These are phyloP conservation scores for Claviceps digitariae DNA, from an alignment of 2,329 filamentous ascomycete genomes.

Conservation along the genomic window DNA sequence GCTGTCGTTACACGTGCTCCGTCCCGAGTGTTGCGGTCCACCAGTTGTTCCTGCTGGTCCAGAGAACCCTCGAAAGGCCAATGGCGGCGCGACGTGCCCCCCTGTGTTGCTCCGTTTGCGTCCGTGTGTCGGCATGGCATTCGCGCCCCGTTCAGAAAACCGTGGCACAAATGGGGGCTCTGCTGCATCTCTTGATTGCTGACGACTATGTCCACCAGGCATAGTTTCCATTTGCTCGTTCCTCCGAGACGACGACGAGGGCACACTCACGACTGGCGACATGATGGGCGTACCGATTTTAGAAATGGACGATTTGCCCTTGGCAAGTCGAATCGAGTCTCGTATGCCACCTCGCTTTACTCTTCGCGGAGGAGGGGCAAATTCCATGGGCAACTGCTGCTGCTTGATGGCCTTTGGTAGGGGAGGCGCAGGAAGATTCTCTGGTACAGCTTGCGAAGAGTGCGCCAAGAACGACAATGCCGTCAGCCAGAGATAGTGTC, in stretches of 20 bases:
- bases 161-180: conserved; percentile 61
- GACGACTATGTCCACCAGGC: conserved; percentile 27
- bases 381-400: conserved; percentile 31
- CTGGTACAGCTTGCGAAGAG: conserved; percentile 67
- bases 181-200: conserved; percentile 45
- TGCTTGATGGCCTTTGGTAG: conserved; percentile 24
- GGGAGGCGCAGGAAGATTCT: conserved; percentile 46
- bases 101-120: conserved; percentile 86
- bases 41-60: conserved; percentile 27
- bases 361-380: conserved; percentile 35
- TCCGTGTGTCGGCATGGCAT: conserved; percentile 41
- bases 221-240: conserved; percentile 21
- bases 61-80: conserved; percentile 70
- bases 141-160: conserved; percentile 44
- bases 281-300: conserved; percentile 40
- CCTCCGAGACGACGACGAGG: conserved; percentile 23
- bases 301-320: conserved; percentile 45
- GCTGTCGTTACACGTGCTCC: conserved; percentile 45
- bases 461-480: conserved; percentile 90
- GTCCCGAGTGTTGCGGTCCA: conserved; percentile 33
- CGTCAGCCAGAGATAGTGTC: conserved; percentile 91
- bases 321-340: conserved; percentile 82
- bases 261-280: conserved; percentile 26
- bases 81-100: conserved; percentile 54
- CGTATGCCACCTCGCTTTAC: conserved; percentile 49